phyloP scores from a whole-genome alignment of 2,329 filamentous ascomycete genomes.

The Pseudogymnoascus sp. region DNA sequence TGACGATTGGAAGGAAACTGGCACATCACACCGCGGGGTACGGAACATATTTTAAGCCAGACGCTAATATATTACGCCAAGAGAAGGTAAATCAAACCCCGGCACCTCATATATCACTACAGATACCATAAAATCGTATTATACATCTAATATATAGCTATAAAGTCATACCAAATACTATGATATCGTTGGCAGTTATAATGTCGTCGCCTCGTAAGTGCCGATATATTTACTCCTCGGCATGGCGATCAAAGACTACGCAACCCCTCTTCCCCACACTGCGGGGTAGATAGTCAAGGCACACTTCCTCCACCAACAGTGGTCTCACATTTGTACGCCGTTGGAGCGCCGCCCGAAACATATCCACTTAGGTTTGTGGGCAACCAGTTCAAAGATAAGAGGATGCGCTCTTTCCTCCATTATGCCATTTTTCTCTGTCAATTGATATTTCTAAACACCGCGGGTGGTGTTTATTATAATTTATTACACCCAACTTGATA shows the following conservation, averaged over 20 bases:
- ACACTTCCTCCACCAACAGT: constrained; percentile 1
- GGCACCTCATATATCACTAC: not conserved
- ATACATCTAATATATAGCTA: not conserved
- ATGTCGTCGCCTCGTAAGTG: not conserved
- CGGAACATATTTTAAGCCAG: not conserved
- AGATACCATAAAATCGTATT: not conserved
- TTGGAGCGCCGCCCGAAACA: not conserved
- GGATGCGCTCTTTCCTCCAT: not conserved
- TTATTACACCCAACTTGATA: not conserved
- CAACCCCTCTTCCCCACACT: constrained; percentile 5
- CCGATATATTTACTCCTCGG: constrained; percentile 9
- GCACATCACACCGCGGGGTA: not conserved
- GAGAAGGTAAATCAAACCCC: constrained; percentile 1
- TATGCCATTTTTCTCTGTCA: not conserved
- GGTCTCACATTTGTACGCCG: not conserved
- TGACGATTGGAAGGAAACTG: too few relatives aligned
- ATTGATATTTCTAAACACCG: not conserved
- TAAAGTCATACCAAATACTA: not conserved
- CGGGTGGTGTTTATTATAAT: not conserved
- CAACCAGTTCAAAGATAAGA: not conserved
- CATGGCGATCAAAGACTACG: constrained; percentile 10
- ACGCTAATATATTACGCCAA: not conserved
- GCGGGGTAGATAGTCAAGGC: not conserved
- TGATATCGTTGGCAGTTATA: not conserved
- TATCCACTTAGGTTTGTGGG: not conserved